Base-by-base conservation (phyloP, 805 yeast genomes). In the Danielia oregonensis region DNA sequence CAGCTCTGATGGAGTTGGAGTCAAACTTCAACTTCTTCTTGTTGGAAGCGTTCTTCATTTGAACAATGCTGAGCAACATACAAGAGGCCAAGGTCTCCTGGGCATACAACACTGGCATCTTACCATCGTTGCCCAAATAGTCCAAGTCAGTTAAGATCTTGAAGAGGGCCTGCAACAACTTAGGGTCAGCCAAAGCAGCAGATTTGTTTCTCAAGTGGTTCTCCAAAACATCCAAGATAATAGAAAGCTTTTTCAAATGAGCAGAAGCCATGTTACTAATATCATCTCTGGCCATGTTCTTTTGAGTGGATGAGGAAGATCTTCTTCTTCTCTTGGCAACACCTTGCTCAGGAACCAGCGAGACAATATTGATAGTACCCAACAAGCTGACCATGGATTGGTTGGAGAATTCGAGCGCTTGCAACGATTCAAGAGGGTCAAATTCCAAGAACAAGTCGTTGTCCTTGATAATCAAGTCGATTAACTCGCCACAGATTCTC, bases 51-150 rank as follows among this genome's bases (percentile, higher is more conserved):
- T 48, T 37, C 43, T 76, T 76, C 63, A 86, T 62, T 5, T 69
- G 63, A 29, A 73, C 68, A 17, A 89, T 79, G 15, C 82, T 70
- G 43, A 78, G 74, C 31, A 80, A 70, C 85, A 93, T 82, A 57
- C 95, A 86, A 28, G 85, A 76, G 2, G 96, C 93, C 40, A 93
- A 65, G 0, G 91, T 78, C 57, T 93, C 97, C 62, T 93, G 95
- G 1, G 95, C 82, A 49, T 89, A 91, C 29, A 86, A 68, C 4
- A 91, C 91, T 4, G 98, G 96, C 42, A 93, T 66, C 38, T 87
- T 86, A 26, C 96, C 95, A 55, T 89, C 97, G 44, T 78, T 79
- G 28, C 95, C 96, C 30, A 93, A 69, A 18, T 95, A 79, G 55
- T 85, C 93, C 44, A 84, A 65, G 55, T 85, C 93, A 33, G 86